Evolutionary conservation across 176 grass and related monocot species (phyloP), one percentile per base, ranked within the genome.

Genomic region (Paspalum vaginatum): DNA sequence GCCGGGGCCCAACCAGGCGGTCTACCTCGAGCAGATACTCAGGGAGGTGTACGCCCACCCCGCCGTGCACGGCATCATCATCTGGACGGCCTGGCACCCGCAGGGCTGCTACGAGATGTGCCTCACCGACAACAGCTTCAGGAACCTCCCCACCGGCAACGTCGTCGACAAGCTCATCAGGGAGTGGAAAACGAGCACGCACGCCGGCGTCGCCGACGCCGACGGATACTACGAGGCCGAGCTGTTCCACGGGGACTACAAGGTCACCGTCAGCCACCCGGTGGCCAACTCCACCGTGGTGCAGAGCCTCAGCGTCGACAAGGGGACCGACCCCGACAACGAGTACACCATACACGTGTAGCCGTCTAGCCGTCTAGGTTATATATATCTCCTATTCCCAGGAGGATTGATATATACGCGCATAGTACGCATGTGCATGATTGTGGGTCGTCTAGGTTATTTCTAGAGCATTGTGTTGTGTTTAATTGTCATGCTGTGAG

Each of bases 41-140:
- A 70, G 96, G 80, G 96, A 98, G 77, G 96, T 78, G 55, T 98
- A 93, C 79, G 59, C 92, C 40, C 96, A 98, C 75, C 96, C 92
- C 26, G 90, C 86, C 5, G 96, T 98, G 58, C 70, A 93, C 61
- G 96, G 96, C 17, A 87, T 98, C 6, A 80, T 98, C 11, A 78
- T 95, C 8, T 95, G 92, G 96, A 44, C 78, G 47, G 92, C 87
- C 56, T 89, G 96, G 90, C 92, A 75, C 53, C 84, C 86, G 21
- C 40, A 81, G 15, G 79, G 88, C 0, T 98, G 96, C 55, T 88
- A 93, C 78, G 84, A 70, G 42, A 95, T 98, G 95, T 98, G 92
- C 68, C 83, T 98, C 74, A 95, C 95, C 0, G 88, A 98, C 83
- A 92, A 85, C 78, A 54, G 43, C 13, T 98, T 98, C 78, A 77